Percentiles rank a stretch among this genome's conserved stretches.
These are phyloP conservation scores for Didymella glomerata DNA, from an alignment of 2,329 filamentous ascomycete species.

Conservation along the genomic window DNA sequence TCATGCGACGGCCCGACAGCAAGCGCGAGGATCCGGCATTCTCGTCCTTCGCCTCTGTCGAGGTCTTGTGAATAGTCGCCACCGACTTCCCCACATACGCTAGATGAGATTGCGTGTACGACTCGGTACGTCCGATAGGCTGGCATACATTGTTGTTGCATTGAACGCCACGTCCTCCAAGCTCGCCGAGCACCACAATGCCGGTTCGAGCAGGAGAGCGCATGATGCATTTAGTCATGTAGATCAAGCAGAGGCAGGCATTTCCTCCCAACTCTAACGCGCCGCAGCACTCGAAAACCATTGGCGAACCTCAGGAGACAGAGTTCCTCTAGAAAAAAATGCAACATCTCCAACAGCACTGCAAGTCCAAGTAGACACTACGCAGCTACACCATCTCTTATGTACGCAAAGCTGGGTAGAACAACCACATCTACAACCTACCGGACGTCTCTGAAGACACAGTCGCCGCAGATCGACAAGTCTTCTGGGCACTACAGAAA, in stretches of 20 bases:
- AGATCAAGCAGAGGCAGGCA: neutral
- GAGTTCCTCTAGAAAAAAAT: too few relatives aligned
- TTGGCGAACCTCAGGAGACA: too few relatives aligned
- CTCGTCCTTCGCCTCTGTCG: constrained; percentile 6
- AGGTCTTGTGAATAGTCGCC: constrained; percentile 22
- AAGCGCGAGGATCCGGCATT: constrained; percentile 12
- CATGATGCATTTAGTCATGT: neutral
- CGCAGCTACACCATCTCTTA: too few relatives aligned
- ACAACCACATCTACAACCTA: too few relatives aligned
- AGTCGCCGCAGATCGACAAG: too few relatives aligned
- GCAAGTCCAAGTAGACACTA: too few relatives aligned
- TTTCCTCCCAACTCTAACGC: neutral
- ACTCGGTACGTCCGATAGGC: constrained; percentile 24
- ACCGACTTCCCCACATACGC: constrained; percentile 29
- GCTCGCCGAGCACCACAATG: constrained; percentile 2
- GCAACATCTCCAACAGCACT: too few relatives aligned
- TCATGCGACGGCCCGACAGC: constrained; percentile 26
- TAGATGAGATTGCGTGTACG: constrained; percentile 16
- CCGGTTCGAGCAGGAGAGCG: neutral
- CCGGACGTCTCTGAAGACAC: too few relatives aligned
- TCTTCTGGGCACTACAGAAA: too few relatives aligned
- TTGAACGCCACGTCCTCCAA: neutral
- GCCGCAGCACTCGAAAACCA: too few relatives aligned
- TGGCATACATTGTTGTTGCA: neutral
- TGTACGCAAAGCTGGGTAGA: too few relatives aligned